Base-by-base conservation (phyloP, 164 flowering plant species). In the Magnolia sinica region DNA sequence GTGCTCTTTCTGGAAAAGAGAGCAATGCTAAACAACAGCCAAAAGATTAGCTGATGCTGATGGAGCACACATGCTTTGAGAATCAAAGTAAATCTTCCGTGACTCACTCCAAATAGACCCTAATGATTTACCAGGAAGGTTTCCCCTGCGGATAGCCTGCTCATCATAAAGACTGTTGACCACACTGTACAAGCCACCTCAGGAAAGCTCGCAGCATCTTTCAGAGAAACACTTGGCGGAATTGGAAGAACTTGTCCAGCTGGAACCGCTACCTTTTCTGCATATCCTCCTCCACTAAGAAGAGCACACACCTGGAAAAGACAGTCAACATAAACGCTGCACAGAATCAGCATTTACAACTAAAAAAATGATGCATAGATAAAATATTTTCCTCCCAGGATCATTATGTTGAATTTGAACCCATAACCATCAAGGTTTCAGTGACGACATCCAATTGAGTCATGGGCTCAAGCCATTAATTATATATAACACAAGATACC, bases 171-270 rank as follows among this genome's bases (percentile, higher is more conserved):
- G 49, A 94, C 91, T 73, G 98, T 94, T 0, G 98, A 96, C 99
- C 98, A 96, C 73, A 96, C 99, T 59, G 99, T 96, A 82, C 99
- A 94, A 1, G 95, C 97, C 76, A 96, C 98, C 88, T 96, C 99
- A 9, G 99, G 98, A 65, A 96, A 86, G 74, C 90, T 83, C 68
- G 97, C 96, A 77, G 97, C 98, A 82, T 94, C 99, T 78, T 81
- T 82, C 51, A 96, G 74, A 74, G 97, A 91, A 84, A 96, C 78
- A 66, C 94, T 93, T n/a, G 81, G 64, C 27, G 97, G 99, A 79
- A 92, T 79, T 50, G 98, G 97, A 84, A 96, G 93, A 73, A 94
- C 89, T 83, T 94, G 97, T 22, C 89, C 97, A 24, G 86, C 90
- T 7, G 97, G 92, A 67, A 94, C 97, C 66, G 91, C 92, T 16